Percentiles rank a stretch among this genome's conserved stretches.
Evolutionary conservation across 257 asterid genomes (phyloP).

Genomic region (Fraxinus excelsior): DNA sequence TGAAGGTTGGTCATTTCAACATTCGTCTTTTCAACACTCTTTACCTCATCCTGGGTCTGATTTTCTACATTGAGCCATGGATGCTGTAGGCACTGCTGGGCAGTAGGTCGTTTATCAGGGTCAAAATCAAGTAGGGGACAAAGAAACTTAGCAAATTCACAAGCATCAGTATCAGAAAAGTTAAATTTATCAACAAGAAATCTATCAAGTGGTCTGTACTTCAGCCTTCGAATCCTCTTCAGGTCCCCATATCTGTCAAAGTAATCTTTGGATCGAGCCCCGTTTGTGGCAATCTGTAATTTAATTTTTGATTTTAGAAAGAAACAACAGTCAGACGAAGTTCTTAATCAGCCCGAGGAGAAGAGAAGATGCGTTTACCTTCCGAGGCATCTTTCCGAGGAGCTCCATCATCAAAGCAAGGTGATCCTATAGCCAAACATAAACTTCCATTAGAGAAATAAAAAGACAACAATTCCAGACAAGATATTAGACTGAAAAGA

Average conservation of each 20-base stretch:
- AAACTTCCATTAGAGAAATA: conserved; percentile 18
- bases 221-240: conserved; percentile 91
- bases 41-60: conserved; percentile 37
- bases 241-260: conserved; percentile 91
- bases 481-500: neutral
- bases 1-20: conserved; percentile 57
- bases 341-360: conserved; percentile 15
- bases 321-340: conserved; percentile 27
- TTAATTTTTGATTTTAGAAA: neutral
- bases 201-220: conserved; percentile 66
- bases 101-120: conserved; percentile 92
- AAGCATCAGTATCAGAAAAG: conserved; percentile 64
- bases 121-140: conserved; percentile 81
- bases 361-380: conserved; percentile 49
- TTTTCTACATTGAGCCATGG: conserved; percentile 65
- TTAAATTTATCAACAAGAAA: conserved; percentile 72
- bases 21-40: conserved; percentile 47
- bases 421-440: conserved; percentile 64
- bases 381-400: conserved; percentile 92
- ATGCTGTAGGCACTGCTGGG: conserved; percentile 84
- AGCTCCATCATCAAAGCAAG: conserved; percentile 98
- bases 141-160: conserved; percentile 67
- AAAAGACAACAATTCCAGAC: no score
- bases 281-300: conserved; percentile 73
- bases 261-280: conserved; percentile 86